Conservation (phyloP, 2,329 filamentous ascomycete genomes). For the Alternaria triticina region DNA sequence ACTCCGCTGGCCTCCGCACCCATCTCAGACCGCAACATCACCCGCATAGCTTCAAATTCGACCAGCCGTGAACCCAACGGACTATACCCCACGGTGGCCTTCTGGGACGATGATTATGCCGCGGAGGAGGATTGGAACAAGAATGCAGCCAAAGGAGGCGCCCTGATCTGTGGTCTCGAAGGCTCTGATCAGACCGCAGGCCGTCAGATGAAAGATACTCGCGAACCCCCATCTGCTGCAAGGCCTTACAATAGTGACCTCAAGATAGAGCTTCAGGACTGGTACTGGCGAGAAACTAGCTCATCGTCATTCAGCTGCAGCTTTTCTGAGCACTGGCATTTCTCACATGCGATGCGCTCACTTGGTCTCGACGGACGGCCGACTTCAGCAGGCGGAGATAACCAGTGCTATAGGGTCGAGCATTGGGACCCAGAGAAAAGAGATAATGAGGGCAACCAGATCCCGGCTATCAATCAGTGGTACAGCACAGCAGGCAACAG, state of each 20-base stretch:
- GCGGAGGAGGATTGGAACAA: conserved; percentile 12
- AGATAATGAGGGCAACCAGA: conserved; percentile 8
- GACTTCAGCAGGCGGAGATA: conserved; percentile 18
- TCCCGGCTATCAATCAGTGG: conserved; percentile 20
- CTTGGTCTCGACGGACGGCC: conserved; percentile 16
- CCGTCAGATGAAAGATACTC: conserved; percentile 12
- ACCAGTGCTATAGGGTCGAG: conserved; percentile 16
- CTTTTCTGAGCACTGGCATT: conserved; percentile 16
- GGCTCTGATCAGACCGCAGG: conserved; percentile 22
- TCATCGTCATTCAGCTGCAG: conserved; percentile 15
- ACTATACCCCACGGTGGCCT: not conserved
- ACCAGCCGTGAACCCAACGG: not conserved
- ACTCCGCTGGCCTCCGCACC: not conserved
- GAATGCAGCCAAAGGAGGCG: conserved; percentile 17
- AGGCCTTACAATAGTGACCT: conserved; percentile 24
- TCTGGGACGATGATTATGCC: conserved; percentile 20
- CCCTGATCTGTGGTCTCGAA: conserved; percentile 15
- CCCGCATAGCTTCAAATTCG: not conserved
- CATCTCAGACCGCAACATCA: not conserved
- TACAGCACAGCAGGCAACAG: conserved; percentile 18
- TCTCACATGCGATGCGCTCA: conserved; percentile 6
- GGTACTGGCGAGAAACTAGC: conserved; percentile 20
- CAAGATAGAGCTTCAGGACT: conserved; percentile 11
- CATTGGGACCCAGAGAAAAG: conserved; percentile 18
- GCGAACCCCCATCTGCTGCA: conserved; percentile 20